Evolutionary conservation across 306 rosid species (phyloP).

Genomic region (Cicer judaicum): DNA sequence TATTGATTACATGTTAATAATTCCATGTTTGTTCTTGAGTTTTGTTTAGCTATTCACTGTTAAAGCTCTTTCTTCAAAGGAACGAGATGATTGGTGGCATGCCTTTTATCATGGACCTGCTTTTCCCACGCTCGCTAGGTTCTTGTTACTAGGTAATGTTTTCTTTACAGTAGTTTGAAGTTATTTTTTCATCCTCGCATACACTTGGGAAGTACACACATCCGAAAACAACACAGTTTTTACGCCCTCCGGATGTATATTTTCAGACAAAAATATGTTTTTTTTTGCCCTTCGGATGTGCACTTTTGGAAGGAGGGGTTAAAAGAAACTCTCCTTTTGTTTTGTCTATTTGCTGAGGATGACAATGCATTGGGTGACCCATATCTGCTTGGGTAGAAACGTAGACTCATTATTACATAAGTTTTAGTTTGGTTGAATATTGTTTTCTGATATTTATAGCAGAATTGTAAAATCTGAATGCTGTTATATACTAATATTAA

Average conservation of each 20-base stretch:
- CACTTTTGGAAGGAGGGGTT: no score
- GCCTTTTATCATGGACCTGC: conserved; percentile 74
- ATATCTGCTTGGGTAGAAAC: not conserved
- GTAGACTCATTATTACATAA: not conserved
- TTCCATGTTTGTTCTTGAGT: conserved; percentile 26
- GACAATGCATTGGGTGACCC: not conserved
- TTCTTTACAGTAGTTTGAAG: conserved; percentile 1
- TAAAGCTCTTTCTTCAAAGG: conserved; percentile 58
- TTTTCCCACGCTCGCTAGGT: conserved; percentile 72
- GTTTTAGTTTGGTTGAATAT: not conserved
- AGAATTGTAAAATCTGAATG: not conserved
- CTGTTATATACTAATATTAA: not conserved
- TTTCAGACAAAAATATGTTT: no score
- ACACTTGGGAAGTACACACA: no score
- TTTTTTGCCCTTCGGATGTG: no score
- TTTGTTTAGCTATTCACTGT: conserved; percentile 55
- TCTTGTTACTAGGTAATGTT: conserved; percentile 71
- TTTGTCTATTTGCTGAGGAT: not conserved
- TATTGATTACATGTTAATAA: not conserved
- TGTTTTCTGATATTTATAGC: not conserved
- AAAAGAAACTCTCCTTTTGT: not conserved
- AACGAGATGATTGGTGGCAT: conserved; percentile 67
- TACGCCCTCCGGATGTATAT: no score
- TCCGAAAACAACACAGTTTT: no score
- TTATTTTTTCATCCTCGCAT: no score